These are phyloP conservation scores for Ploettnerulaceae sp. DNA, from an alignment of 2,329 filamentous ascomycete species.

Conservation along the genomic window DNA sequence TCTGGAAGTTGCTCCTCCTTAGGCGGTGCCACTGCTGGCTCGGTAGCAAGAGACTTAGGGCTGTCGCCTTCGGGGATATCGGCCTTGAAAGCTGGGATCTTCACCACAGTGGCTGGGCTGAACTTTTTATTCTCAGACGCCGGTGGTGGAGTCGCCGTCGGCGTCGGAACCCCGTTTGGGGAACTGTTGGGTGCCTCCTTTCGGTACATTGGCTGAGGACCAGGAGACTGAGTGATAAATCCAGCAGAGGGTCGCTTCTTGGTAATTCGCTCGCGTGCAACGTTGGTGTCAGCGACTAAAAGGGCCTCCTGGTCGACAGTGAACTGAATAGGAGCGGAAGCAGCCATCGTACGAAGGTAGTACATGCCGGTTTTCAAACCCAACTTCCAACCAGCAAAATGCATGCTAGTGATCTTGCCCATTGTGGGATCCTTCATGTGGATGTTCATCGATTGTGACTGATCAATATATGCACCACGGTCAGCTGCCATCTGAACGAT, in stretches of 20 bases:
- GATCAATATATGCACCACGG: conserved; percentile 96
- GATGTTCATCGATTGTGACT: conserved; percentile 98
- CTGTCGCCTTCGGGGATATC: conserved; percentile 73
- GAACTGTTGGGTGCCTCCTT: conserved; percentile 41
- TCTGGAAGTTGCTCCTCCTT: conserved; percentile 62
- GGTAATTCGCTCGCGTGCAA: conserved; percentile 56
- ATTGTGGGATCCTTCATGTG: conserved; percentile 99
- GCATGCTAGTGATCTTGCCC: conserved; percentile 99
- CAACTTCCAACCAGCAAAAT: conserved; percentile 98
- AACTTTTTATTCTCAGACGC: conserved; percentile 37
- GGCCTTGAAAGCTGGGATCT: conserved; percentile 67
- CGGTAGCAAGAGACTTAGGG: conserved; percentile 70
- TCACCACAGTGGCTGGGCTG: conserved; percentile 48
- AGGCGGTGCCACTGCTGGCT: conserved; percentile 55
- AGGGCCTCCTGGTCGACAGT: conserved; percentile 96
- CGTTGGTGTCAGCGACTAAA: conserved; percentile 76
- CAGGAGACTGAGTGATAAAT: conserved; percentile 46
- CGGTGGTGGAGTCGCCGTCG: conserved; percentile 61
- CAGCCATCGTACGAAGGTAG: conserved; percentile 97
- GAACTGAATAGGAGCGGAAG: conserved; percentile 95
- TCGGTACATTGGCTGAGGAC: conserved; percentile 63
- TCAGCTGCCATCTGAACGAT: conserved; percentile 98
- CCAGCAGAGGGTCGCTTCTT: conserved; percentile 64
- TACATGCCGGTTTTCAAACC: conserved; percentile 99
- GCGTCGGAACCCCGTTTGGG: conserved; percentile 62